These are phyloP conservation scores for Bertia moriformis DNA, from an alignment of 2,329 filamentous ascomycete species.

Conservation along the genomic window DNA sequence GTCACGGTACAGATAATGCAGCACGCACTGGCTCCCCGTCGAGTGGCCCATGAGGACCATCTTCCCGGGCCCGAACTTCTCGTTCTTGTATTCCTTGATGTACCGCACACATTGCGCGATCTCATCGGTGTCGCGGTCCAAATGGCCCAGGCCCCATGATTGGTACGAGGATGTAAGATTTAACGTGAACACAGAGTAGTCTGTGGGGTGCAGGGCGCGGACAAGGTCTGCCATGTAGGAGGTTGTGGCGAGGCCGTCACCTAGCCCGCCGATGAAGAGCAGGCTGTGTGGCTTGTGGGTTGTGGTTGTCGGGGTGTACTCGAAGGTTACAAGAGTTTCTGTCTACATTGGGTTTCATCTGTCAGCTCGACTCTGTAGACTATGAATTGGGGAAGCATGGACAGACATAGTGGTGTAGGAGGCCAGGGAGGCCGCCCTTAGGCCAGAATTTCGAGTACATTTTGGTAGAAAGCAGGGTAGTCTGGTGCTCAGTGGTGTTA, in stretches of 20 bases:
- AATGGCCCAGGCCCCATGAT: constrained; percentile 13
- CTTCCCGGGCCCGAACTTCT: constrained; percentile 22
- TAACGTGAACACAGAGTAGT: constrained; percentile 12
- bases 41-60: constrained; percentile 51
- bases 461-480: no score
- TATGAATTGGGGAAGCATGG: no score
- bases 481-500: no score
- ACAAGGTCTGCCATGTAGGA: constrained; percentile 27
- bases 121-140: constrained; percentile 15
- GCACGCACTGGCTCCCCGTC: constrained; percentile 48
- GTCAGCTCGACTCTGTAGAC: no score
- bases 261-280: constrained; percentile 33
- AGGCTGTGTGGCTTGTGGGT: constrained; percentile 21
- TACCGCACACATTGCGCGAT: constrained; percentile 10
- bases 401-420: constrained; percentile 17
- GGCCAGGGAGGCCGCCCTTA: constrained; percentile 13
- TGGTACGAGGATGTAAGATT: constrained; percentile 19
- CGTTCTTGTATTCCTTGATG: constrained; percentile 12
- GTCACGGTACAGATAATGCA: constrained; percentile 36
- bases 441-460: constrained; percentile 18
- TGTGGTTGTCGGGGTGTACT: constrained; percentile 11
- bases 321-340: constrained; percentile 12
- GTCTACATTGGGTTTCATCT: no score
- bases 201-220: constrained; percentile 12
- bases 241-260: constrained; percentile 30